A percentile compares a stretch with the other conserved stretches of the same genome.
Evolutionary conservation across 2,329 filamentous ascomycete genomes (phyloP).

Genomic region (Alternaria sp.): DNA sequence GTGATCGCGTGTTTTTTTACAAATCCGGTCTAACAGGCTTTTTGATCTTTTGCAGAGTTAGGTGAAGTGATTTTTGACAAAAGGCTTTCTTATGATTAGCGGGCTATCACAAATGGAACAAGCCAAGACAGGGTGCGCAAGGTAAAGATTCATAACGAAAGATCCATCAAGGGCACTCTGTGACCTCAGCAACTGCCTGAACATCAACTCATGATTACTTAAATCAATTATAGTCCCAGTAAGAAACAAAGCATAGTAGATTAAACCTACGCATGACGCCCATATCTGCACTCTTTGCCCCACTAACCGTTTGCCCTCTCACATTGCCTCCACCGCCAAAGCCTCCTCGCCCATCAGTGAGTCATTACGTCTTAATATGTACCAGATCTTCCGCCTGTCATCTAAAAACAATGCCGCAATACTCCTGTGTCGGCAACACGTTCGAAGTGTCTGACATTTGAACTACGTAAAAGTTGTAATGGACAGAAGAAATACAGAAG

Average conservation of each 20-base stretch:
- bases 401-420: neutral
- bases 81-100: neutral
- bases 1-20: no score
- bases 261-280: neutral
- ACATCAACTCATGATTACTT: neutral
- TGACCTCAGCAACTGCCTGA: neutral
- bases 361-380: neutral
- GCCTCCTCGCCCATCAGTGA: neutral
- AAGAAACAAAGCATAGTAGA: neutral
- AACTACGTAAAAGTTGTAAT: neutral
- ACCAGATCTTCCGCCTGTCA: neutral
- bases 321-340: no score
- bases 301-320: no score
- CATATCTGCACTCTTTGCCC: no score
- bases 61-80: no score
- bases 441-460: neutral
- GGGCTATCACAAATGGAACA: neutral
- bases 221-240: neutral
- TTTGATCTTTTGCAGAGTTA: no score
- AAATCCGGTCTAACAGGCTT: no score
- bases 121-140: neutral
- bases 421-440: neutral
- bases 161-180: neutral
- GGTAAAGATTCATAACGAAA: neutral
- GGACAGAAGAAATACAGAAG: neutral